Conservation (phyloP, 2,329 filamentous ascomycete genomes). For the Verticillium longisporum region DNA sequence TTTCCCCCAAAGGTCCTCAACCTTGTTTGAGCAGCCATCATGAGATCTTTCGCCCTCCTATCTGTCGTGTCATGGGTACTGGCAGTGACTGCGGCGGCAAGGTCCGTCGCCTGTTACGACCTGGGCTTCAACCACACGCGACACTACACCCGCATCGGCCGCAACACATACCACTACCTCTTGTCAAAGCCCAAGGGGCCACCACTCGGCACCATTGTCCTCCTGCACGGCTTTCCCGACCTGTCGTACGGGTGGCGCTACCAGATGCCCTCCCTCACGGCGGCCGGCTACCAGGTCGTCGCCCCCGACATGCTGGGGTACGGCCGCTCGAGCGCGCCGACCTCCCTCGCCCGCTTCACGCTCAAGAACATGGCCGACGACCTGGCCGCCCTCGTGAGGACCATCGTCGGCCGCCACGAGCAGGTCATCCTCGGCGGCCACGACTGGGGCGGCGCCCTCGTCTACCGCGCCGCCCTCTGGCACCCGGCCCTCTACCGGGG, state of each 20-base stretch:
- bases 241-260: slow-evolving; percentile 70
- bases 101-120: neutral
- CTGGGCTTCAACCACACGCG: neutral
- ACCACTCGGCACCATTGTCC: slow-evolving; percentile 32
- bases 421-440: slow-evolving; percentile 68
- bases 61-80: neutral
- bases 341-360: slow-evolving; percentile 26
- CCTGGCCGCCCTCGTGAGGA: slow-evolving; percentile 58
- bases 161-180: slow-evolving; percentile 37
- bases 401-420: slow-evolving; percentile 32
- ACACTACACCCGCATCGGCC: slow-evolving; percentile 26
- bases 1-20: neutral
- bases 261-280: slow-evolving; percentile 65
- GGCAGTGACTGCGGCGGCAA: neutral
- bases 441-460: slow-evolving; percentile 72
- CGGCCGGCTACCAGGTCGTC: slow-evolving; percentile 63
- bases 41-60: neutral
- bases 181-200: slow-evolving; percentile 33
- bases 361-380: slow-evolving; percentile 65
- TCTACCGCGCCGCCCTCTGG: slow-evolving; percentile 63
- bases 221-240: slow-evolving; percentile 66
- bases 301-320: slow-evolving; percentile 76
- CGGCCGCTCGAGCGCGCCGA: slow-evolving; percentile 59
- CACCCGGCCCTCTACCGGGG: slow-evolving; percentile 61
- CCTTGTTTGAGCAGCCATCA: neutral